A percentile compares a stretch with the other conserved stretches of the same genome.
Conservation (phyloP, 495 filamentous ascomycete species). For the Rhypophila decipiens region DNA sequence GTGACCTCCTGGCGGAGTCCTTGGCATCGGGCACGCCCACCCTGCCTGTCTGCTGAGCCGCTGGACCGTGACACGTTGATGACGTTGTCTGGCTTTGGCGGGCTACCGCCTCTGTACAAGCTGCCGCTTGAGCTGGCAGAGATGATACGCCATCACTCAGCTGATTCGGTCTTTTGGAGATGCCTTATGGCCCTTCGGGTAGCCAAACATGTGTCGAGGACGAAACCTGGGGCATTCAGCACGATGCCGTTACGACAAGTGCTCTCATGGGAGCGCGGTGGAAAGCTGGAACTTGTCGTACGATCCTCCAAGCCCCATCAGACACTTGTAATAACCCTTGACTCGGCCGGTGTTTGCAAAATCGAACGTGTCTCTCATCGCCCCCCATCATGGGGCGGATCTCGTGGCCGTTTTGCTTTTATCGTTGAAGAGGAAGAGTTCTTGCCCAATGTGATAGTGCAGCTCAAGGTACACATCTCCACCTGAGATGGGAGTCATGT, state of each 20-base stretch:
- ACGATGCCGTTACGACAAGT: slow-evolving; percentile 8
- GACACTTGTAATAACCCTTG: slow-evolving; percentile 9
- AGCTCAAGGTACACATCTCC: slow-evolving; percentile 11
- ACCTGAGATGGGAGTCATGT: too few species aligned
- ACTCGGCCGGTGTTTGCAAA: slow-evolving; percentile 11
- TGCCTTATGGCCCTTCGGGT: slow-evolving; percentile 3
- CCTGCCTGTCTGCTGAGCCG: slow-evolving; percentile 1
- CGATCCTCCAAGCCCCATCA: not conserved
- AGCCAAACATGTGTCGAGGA: slow-evolving; percentile 4
- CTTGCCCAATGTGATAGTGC: slow-evolving; percentile 2
- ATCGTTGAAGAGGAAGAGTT: slow-evolving; percentile 6
- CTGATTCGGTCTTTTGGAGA: slow-evolving; percentile 10
- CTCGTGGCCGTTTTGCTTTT: slow-evolving; percentile 4
- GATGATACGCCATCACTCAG: slow-evolving; percentile 6
- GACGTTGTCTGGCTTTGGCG: slow-evolving; percentile 4
- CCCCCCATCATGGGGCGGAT: slow-evolving; percentile 1
- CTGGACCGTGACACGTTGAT: slow-evolving; percentile 3
- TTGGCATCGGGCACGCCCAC: slow-evolving; percentile 5
- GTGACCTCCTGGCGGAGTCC: slow-evolving; percentile 9
- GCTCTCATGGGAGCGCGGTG: slow-evolving; percentile 10
- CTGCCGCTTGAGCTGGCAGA: slow-evolving; percentile 11
- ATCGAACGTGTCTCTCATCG: slow-evolving; percentile 10
- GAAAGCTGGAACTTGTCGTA: slow-evolving; percentile 4
- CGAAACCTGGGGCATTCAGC: slow-evolving; percentile 1
- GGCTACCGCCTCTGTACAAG: slow-evolving; percentile 5